Conservation (phyloP, 2,329 filamentous ascomycete genomes). For the Neofusicoccum cordaticola region DNA sequence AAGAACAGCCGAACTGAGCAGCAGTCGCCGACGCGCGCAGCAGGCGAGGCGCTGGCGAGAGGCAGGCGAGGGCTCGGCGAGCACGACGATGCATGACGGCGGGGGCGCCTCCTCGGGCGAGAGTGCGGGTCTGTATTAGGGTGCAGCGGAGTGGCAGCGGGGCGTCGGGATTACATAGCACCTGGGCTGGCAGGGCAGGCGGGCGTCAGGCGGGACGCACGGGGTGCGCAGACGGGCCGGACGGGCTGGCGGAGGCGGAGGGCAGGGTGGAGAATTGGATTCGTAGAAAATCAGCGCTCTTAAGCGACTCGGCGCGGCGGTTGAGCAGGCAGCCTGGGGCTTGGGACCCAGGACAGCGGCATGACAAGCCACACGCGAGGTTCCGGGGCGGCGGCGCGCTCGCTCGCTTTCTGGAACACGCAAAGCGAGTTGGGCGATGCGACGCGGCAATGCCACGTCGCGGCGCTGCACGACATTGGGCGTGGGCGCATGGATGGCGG, state of each 20-base stretch:
- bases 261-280: constrained; percentile 2
- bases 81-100: not conserved
- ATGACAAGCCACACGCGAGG: constrained; percentile 11
- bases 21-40: not conserved
- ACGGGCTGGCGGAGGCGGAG: constrained; percentile 4
- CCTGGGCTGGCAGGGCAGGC: not conserved
- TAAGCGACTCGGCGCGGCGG: not conserved
- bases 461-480: constrained; percentile 7
- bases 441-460: constrained; percentile 14
- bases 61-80: not conserved
- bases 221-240: not conserved
- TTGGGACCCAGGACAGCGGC: not conserved
- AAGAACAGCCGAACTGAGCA: constrained; percentile 22
- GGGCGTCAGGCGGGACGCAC: not conserved
- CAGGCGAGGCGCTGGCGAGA: not conserved
- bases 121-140: not conserved
- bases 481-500: not conserved
- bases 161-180: not conserved
- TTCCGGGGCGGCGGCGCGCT: not conserved
- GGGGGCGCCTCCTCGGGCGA: too few species aligned
- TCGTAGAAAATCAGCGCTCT: not conserved
- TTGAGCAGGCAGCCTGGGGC: not conserved
- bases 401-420: constrained; percentile 18
- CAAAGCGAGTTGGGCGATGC: constrained; percentile 9
- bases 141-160: constrained; percentile 1